phyloP scores from a whole-genome alignment of 441 rosid genomes.

The Jatropha multifida region DNA sequence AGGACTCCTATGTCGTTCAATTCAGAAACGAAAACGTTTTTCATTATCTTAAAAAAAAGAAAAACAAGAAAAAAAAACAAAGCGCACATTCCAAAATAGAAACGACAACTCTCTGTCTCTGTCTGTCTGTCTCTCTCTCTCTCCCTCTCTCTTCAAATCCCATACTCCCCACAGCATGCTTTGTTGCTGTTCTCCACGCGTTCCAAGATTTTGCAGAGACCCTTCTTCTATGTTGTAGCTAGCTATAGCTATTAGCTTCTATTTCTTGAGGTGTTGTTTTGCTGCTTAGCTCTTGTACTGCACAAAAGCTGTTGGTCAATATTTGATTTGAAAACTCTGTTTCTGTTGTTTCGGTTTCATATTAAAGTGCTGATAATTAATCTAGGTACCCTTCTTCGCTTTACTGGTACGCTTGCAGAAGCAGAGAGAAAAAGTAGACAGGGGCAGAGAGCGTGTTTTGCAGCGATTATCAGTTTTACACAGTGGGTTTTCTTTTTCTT shows the following conservation, averaged over 20 bases:
- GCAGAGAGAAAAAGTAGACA: not conserved
- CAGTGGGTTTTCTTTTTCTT: constrained; percentile 6
- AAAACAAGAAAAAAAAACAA: not conserved
- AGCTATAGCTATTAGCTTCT: not conserved
- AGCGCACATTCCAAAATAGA: constrained; percentile 14
- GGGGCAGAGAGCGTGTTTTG: not conserved
- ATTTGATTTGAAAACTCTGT: not conserved
- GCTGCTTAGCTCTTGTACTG: not conserved
- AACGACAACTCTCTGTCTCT: constrained; percentile 19
- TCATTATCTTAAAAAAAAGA: not conserved
- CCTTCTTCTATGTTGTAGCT: constrained; percentile 7
- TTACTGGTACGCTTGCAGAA: constrained; percentile 4
- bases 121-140: not conserved
- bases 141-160: constrained; percentile 3
- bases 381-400: no score
- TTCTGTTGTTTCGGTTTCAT: no score
- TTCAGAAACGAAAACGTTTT: not conserved
- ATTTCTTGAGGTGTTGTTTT: not conserved
- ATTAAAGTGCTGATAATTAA: no score
- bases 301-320: not conserved
- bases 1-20: not conserved
- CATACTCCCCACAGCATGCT: constrained; percentile 27
- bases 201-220: not conserved
- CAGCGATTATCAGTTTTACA: constrained; percentile 6
- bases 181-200: not conserved